Evolutionary conservation across 2,329 filamentous ascomycete species (phyloP).

Genomic region (Eutypella sp.): DNA sequence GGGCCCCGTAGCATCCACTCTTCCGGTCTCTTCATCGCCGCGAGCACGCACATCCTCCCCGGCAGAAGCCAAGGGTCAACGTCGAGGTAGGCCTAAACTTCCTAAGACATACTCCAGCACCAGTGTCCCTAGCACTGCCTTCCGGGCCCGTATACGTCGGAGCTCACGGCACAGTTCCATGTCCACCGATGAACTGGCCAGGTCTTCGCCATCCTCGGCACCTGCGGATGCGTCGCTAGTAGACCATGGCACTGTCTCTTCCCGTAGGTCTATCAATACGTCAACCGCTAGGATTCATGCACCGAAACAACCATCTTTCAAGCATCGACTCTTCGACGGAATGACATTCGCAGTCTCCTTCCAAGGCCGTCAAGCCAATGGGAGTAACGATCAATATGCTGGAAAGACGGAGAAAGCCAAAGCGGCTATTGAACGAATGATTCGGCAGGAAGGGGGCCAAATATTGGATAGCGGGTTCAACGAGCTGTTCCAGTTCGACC

Average conservation of each 20-base stretch:
- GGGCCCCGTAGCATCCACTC: not conserved
- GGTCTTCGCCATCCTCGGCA: constrained; percentile 32
- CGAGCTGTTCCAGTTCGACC: constrained; percentile 61
- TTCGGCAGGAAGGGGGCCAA: constrained; percentile 65
- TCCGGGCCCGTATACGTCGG: constrained; percentile 19
- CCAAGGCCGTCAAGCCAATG: constrained; percentile 42
- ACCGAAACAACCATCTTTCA: constrained; percentile 2
- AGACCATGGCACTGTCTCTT: not conserved
- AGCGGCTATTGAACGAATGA: constrained; percentile 54
- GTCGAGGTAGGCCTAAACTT: constrained; percentile 19
- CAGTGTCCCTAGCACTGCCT: constrained; percentile 14
- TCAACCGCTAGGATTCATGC: not conserved
- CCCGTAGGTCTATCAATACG: constrained; percentile 6
- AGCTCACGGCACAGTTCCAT: constrained; percentile 29
- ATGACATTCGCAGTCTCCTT: constrained; percentile 90
- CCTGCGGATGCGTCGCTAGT: constrained; percentile 9
- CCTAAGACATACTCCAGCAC: constrained; percentile 15
- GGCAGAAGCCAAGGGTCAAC: constrained; percentile 19
- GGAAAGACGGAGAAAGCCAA: constrained; percentile 34
- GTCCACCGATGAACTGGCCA: constrained; percentile 45
- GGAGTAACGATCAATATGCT: constrained; percentile 46
- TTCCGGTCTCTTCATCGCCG: constrained; percentile 1
- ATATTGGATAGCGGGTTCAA: constrained; percentile 75
- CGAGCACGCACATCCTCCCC: constrained; percentile 8
- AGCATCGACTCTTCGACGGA: constrained; percentile 56